Evolutionary conservation across 495 filamentous ascomycete genomes (phyloP), one percentile per base, ranked within the genome.

Genomic region (Bryoglossum gracile): DNA sequence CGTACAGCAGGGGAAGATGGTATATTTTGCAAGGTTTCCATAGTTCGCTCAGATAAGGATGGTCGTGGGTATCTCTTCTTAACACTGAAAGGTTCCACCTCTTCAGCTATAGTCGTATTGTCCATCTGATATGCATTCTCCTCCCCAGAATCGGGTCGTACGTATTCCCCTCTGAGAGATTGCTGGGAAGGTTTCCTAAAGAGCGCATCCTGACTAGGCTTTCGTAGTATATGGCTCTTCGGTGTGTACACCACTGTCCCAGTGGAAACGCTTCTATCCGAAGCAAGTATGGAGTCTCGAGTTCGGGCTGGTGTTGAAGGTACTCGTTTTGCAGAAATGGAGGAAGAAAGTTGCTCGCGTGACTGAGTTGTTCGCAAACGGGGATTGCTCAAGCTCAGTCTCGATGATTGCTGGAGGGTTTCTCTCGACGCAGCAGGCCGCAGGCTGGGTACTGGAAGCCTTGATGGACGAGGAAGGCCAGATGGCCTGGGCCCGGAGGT

Each of bases 21-120:
- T 17, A 86, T 71, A 38, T 73, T 69, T 23, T 82, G 69, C 10
- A 87, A 62, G 0, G 80, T 84, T 51, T 84, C 81, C 26, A 84
- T 77, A 9, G 83, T 84, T 33, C 83, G 68, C 41, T 87, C 83
- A 11, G 80, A 82, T 18, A 87, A 63, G 1, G 83, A 86, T 18
- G 78, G 76, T 14, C 57, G 35, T 38, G 57, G 19, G 28, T 43
- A 49, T 43, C 42, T 40, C 26, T 46, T n/a, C n/a, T 17, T 23
- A 16, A 22, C 64, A 11, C 4, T 17, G 8, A 13, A 6, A 53
- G 16, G 58, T 40, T 54, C 32, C 18, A 32, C 46, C 22, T 48
- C 48, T 13, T 32, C 46, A n/a, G 41, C 17, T 28, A n/a, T 24
- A 22, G 30, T 25, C 32, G 32, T 45, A 45, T 46, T 41, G 13